Base-by-base conservation (phyloP, 768 basidiomycete species). In the Boletales sp. region DNA sequence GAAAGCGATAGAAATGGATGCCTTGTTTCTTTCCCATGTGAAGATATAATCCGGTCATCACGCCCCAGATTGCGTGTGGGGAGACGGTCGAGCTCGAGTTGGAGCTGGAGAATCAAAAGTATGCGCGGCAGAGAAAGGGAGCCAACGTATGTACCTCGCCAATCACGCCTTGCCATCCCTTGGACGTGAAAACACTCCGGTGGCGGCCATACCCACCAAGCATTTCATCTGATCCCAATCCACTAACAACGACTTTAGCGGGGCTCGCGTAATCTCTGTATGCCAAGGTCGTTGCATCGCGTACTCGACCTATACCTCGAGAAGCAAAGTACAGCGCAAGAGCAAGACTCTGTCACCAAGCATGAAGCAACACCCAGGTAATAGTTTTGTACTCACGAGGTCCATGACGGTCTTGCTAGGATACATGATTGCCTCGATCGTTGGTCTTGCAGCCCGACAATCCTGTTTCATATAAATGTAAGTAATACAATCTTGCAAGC, bases 281-380 rank as follows among this genome's bases (percentile, higher is more conserved):
- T 19, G 39, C 59, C 3, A 76, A 67, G 5, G 72, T 63, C 1
- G 69, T 65, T 12, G 61, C 43, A 11, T 56, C 57, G 30, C 77
- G 74, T 0, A 89, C 60, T 43, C 76, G 71, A 2, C 97, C 95
- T 31, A 70, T 60, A 0, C 90, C 94, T 39, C 86, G 76, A 5
- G 95, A 88, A 7, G 97, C 95, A 61, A 98, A 98, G 66, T 88
- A 97, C 13, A 99, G 72, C 1, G 97, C 95, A 43, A 90, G 76
- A 0, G 91, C 90, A 9, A 99, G 81, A 61, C 93, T 94, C 95
- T 97, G 57, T 6, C 32, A 18, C 19, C 3, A 11, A 35, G 8
- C 45, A 41, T 62, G 42, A 59, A 42, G 24, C 40, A 42, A 43
- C 8, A 14, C 18, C 17, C 14, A 8, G 18, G 19, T 15, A 35